A percentile compares a stretch with the other conserved stretches of the same genome.
phyloP scores from a whole-genome alignment of 2,329 filamentous ascomycete genomes.

The Parascedosporium putredinis region DNA sequence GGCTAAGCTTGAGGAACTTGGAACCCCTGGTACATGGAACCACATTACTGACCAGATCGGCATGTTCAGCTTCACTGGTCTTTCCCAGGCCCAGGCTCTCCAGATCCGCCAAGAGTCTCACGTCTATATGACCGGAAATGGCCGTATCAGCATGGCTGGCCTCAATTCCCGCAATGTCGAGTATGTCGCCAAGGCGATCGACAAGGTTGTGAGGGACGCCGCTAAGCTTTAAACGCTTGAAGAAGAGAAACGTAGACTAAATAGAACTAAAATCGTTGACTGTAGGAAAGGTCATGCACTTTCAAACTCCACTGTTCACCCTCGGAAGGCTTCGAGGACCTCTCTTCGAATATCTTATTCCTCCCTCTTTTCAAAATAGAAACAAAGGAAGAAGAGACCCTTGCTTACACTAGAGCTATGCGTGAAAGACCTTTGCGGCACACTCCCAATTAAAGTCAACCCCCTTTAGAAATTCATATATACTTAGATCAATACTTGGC shows the following conservation, averaged over 20 bases:
- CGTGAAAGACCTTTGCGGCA: no score
- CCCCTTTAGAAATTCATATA: no score
- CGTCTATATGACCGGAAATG: conserved; percentile 95
- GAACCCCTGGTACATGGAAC: conserved; percentile 85
- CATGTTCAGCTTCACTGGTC: conserved; percentile 94
- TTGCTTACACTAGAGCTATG: no score
- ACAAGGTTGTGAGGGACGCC: conserved; percentile 62
- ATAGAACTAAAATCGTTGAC: background rate
- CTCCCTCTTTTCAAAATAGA: no score
- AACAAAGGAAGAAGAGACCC: no score
- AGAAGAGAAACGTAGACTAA: no score
- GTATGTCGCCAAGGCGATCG: conserved; percentile 82
- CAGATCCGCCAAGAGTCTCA: conserved; percentile 61
- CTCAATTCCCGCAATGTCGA: conserved; percentile 86
- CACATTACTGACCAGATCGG: conserved; percentile 98
- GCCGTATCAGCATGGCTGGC: conserved; percentile 97
- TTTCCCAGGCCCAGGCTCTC: conserved; percentile 62
- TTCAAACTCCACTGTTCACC: no score
- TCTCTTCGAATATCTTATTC: no score
- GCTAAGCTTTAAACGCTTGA: conserved; percentile 6
- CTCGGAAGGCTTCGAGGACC: no score
- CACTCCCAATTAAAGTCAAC: no score
- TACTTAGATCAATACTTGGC: no score
- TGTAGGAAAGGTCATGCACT: no score
- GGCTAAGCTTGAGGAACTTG: conserved; percentile 69